phyloP scores from a whole-genome alignment of 1,284 basidiomycete species.

The Apiotrichum montevideense region DNA sequence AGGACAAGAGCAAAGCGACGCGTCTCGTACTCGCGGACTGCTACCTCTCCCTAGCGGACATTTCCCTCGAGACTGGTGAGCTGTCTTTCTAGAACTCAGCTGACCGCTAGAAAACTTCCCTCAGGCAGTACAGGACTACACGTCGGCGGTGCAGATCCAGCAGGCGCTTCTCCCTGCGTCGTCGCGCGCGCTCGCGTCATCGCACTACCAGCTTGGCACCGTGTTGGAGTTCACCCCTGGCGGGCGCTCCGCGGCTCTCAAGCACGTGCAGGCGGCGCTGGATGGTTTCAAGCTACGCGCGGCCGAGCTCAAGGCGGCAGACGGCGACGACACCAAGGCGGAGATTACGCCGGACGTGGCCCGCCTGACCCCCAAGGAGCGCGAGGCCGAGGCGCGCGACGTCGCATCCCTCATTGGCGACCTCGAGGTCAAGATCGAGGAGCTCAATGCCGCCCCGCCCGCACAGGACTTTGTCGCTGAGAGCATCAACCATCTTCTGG shows the following conservation, averaged over 20 bases:
- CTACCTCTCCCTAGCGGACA: slow-evolving; percentile 75
- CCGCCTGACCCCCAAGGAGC: slow-evolving; percentile 58
- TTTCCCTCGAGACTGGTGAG: slow-evolving; percentile 80
- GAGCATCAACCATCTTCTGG: slow-evolving; percentile 44
- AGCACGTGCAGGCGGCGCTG: slow-evolving; percentile 68
- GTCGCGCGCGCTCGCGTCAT: slow-evolving; percentile 79
- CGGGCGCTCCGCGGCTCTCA: slow-evolving; percentile 67
- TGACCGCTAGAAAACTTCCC: slow-evolving; percentile 73
- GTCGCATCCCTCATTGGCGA: slow-evolving; percentile 68
- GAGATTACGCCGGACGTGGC: slow-evolving; percentile 42
- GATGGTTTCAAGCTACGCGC: slow-evolving; percentile 66
- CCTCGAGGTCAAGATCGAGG: slow-evolving; percentile 78
- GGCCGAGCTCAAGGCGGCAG: slow-evolving; percentile 52
- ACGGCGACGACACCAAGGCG: not conserved
- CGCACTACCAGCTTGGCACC: slow-evolving; percentile 82
- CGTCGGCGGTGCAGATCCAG: slow-evolving; percentile 65
- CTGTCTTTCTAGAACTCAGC: not conserved
- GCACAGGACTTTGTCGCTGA: slow-evolving; percentile 49
- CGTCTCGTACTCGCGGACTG: slow-evolving; percentile 71
- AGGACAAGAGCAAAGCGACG: slow-evolving; percentile 40
- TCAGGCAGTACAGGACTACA: slow-evolving; percentile 78
- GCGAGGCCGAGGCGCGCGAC: slow-evolving; percentile 70
- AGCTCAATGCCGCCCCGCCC: slow-evolving; percentile 70
- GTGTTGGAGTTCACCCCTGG: slow-evolving; percentile 72
- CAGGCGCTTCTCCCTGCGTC: slow-evolving; percentile 62